Conservation (phyloP, 2,329 filamentous ascomycete species). For the Hypoxylon sp. region DNA sequence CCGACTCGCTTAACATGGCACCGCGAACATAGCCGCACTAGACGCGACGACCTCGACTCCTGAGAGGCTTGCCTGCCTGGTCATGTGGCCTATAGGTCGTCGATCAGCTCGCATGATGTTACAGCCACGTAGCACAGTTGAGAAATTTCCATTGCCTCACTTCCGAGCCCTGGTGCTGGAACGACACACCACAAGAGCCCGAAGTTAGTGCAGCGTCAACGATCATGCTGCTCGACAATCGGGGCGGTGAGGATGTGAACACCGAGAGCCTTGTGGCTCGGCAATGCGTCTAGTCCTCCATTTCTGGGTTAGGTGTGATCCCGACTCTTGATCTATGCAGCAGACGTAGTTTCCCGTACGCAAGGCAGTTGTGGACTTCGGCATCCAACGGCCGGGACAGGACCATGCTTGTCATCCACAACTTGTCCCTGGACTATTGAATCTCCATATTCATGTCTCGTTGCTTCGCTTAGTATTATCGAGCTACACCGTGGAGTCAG, state of each 20-base stretch:
- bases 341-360: neutral
- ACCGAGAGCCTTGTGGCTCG: neutral
- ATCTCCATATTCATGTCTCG: neutral
- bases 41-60: neutral
- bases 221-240: neutral
- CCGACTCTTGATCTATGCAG: neutral
- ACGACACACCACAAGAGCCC: neutral
- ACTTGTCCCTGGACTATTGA: neutral
- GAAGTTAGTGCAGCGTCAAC: neutral
- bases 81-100: neutral
- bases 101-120: conserved; percentile 18
- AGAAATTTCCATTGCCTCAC: neutral
- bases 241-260: neutral
- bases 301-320: neutral
- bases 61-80: neutral
- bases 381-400: neutral
- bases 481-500: neutral
- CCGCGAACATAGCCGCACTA: conserved; percentile 11
- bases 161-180: neutral
- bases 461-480: neutral
- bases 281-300: neutral
- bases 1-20: neutral
- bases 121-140: conserved; percentile 21
- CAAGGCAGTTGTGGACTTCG: neutral
- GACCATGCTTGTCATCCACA: neutral